Conservation (phyloP, 108 stramenopile genomes). For the Skeletonema menzelii region DNA sequence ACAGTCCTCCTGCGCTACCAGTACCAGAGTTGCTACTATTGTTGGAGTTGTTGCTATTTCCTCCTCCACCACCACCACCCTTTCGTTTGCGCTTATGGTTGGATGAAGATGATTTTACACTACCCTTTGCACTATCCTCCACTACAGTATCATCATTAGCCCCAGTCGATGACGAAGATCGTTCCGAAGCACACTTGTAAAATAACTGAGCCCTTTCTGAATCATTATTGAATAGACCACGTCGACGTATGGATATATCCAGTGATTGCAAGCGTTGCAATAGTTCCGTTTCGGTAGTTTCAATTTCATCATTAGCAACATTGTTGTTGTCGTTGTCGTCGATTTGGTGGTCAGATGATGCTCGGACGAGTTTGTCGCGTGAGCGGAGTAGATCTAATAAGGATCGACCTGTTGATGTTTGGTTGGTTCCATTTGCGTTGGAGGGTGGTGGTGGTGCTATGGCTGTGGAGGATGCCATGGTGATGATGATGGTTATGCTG, state of each 20-base stretch:
- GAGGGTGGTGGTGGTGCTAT: neutral
- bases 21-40: neutral
- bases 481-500: neutral
- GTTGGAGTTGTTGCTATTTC: neutral
- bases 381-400: slow-evolving; percentile 22
- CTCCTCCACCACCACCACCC: slow-evolving; percentile 4
- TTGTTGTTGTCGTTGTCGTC: neutral
- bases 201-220: neutral
- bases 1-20: neutral
- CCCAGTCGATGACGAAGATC: neutral
- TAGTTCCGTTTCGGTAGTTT: slow-evolving; percentile 10
- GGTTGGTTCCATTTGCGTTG: neutral
- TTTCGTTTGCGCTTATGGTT: slow-evolving; percentile 31
- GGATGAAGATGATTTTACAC: neutral
- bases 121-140: neutral
- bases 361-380: slow-evolving; percentile 19
- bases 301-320: neutral
- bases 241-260: slow-evolving; percentile 8
- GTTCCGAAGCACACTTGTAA: slow-evolving; percentile 3
- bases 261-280: neutral
- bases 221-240: slow-evolving; percentile 16
- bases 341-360: neutral
- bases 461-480: neutral
- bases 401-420: slow-evolving; percentile 2
- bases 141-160: neutral